A percentile compares a stretch with the other conserved stretches of the same genome.
phyloP scores from a whole-genome alignment of 1,284 basidiomycete genomes.

The Cyathus olla region DNA sequence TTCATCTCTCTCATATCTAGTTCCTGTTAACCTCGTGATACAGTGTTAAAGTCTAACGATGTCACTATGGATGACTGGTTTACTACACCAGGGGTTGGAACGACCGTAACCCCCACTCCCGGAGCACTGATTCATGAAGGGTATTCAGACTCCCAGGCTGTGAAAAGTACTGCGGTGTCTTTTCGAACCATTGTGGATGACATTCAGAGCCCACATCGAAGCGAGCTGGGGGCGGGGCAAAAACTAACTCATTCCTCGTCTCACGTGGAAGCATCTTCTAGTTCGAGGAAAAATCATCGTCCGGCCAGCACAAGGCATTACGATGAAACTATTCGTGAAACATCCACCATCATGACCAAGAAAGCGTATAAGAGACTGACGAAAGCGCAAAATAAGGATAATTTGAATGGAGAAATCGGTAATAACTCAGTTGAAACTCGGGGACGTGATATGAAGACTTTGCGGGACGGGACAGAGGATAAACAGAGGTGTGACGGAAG shows the following conservation, averaged over 20 bases:
- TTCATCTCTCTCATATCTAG: neutral
- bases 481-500: neutral
- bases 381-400: neutral
- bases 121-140: neutral
- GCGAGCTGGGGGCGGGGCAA: no score
- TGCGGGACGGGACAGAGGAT: neutral
- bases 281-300: no score
- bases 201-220: neutral
- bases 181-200: neutral
- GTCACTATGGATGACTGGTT: conserved; percentile 35
- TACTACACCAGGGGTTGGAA: conserved; percentile 20
- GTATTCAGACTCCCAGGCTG: neutral
- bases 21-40: neutral
- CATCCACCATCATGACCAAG: neutral
- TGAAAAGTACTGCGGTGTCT: neutral
- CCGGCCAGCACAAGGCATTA: neutral
- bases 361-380: neutral
- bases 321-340: neutral
- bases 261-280: no score
- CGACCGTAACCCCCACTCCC: neutral
- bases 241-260: neutral
- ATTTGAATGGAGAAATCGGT: neutral
- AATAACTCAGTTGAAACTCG: neutral
- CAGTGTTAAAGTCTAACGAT: conserved; percentile 7
- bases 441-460: neutral